Evolutionary conservation across 1,284 basidiomycete species (phyloP).

Genomic region (Ustilago esculenta): DNA sequence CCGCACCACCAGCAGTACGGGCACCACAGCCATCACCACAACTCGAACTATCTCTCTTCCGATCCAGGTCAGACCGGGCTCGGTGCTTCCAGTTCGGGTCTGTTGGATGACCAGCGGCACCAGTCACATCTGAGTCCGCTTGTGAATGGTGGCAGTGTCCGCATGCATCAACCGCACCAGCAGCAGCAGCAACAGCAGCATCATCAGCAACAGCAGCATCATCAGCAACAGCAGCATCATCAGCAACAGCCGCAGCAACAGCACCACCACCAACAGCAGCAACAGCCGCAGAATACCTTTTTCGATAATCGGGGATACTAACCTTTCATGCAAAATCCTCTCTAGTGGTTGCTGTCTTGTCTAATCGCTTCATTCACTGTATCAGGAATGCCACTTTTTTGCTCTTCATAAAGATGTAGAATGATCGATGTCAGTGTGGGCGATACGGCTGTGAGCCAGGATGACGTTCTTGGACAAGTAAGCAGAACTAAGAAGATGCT

Average conservation of each 20-base stretch:
- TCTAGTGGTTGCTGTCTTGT: too few relatives aligned
- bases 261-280: neutral
- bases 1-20: constrained; percentile 36
- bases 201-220: constrained; percentile 15
- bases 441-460: too few relatives aligned
- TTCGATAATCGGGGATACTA: constrained; percentile 36
- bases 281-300: constrained; percentile 19
- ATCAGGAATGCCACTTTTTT: too few relatives aligned
- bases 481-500: too few relatives aligned
- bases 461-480: too few relatives aligned
- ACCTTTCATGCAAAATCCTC: neutral
- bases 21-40: constrained; percentile 42
- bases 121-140: constrained; percentile 44
- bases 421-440: too few relatives aligned
- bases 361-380: neutral
- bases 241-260: constrained; percentile 10
- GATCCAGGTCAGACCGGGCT: constrained; percentile 29
- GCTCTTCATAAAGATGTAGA: too few relatives aligned
- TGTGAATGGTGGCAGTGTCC: constrained; percentile 35
- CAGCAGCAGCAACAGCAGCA: constrained; percentile 8
- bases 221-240: constrained; percentile 18
- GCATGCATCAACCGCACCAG: constrained; percentile 33
- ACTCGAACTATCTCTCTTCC: constrained; percentile 31
- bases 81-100: constrained; percentile 18
- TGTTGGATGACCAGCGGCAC: constrained; percentile 37